A percentile compares a stretch with the other conserved stretches of the same genome.
Conservation (phyloP, 176 grass and related monocot genomes). For the Phragmites australis region DNA sequence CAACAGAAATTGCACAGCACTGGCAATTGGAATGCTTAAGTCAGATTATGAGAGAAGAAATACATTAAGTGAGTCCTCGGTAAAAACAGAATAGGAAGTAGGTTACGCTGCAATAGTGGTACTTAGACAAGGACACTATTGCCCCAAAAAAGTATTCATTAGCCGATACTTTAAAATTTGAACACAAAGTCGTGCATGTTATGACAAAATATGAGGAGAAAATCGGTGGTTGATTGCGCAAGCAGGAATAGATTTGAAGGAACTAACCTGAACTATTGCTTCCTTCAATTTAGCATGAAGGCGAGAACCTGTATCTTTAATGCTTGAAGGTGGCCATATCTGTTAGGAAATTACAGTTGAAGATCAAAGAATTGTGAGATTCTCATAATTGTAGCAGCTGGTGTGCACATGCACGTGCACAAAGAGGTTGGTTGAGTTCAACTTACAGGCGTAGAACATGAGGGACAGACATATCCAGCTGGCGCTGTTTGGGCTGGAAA, state of each 20-base stretch:
- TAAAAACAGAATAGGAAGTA: not conserved
- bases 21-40: not conserved
- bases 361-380: constrained; percentile 36
- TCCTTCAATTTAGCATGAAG: constrained; percentile 88
- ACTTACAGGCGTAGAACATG: constrained; percentile 88
- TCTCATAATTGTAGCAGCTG: not conserved
- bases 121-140: constrained; percentile 2
- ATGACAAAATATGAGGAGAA: not conserved
- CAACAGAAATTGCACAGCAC: not conserved
- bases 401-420: not conserved
- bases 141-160: constrained; percentile 2
- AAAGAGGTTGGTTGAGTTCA: constrained; percentile 10
- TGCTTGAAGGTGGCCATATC: constrained; percentile 96
- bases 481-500: constrained; percentile 83
- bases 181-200: constrained; percentile 2
- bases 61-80: not conserved
- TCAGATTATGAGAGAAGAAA: not conserved
- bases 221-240: constrained; percentile 21
- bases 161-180: not conserved
- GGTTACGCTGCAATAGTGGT: not conserved
- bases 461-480: constrained; percentile 80
- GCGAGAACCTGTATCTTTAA: constrained; percentile 89
- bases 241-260: constrained; percentile 19
- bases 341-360: constrained; percentile 37
- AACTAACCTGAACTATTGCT: constrained; percentile 70